Base-by-base conservation (phyloP, 306 rosid genomes). In the Lotus japonicus region DNA sequence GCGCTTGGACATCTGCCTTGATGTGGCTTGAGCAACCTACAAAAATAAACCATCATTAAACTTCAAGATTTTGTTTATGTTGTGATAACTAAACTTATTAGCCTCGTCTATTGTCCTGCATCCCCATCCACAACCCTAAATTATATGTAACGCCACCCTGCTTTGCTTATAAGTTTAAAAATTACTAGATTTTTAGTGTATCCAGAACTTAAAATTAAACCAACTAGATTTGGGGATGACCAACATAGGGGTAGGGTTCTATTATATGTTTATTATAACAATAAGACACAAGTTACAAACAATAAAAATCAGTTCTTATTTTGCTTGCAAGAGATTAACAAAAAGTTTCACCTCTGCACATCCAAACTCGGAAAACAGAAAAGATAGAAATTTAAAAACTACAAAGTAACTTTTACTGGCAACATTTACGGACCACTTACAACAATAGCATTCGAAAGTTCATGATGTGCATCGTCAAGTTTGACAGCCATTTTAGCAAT, bases 11-110 rank as follows among this genome's bases (percentile, higher is more conserved):
- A 94, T 90, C 79, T 88, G 99, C 62, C 79, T 94, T 54, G 99
- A 90, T 64, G 99, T 94, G 81, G 96, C 97, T 84, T 90, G 97
- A 65, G 99, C 96, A 52, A 88, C 89, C 99, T 94, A 71, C 42
- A 73, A 9, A 71, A 58, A 80, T 69, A 77, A 73, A 58, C 31
- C 51, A 64, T 39, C 62, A 58, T 35, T 31, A 58, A 71, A 31
- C 60, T 18, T 51, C 14, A 17, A 42, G 6, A 3, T 33, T 17
- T 64, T 54, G 5, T 44, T 65, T 49, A 50, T 48, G 5, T 18
- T 59, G 9, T 41, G 38, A 11, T 26, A 36, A 16, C 57, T n/a
- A n/a, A n/a, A n/a, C n/a, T n/a, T 18, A 44, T 2, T 23, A 17
- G 15, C 55, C 68, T 6, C n/a, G 15, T 43, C 44, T 62, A 42